Base-by-base conservation (phyloP, 495 filamentous ascomycete genomes). In the Extremus antarcticus region DNA sequence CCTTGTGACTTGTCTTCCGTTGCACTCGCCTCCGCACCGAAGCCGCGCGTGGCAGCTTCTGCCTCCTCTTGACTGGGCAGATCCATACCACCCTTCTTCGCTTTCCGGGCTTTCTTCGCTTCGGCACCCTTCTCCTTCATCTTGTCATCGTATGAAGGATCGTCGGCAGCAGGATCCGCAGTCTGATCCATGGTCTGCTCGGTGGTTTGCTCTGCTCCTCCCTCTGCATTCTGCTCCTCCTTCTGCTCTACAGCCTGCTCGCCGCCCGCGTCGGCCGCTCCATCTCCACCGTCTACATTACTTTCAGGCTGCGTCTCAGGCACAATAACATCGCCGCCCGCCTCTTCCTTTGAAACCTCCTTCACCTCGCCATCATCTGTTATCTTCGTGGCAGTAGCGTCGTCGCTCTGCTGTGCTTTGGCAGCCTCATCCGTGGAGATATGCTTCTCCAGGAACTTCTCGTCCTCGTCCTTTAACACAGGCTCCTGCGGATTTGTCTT, bases 391-490 rank as follows among this genome's bases (percentile, higher is more conserved):
- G 60, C 59, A 4, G 63, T 64, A 4, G 63, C 62, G 2, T 53
- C 49, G 35, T 61, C 24, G 9, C 3, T 24, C 32, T 19, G 25
- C 2, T 47, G 25, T 15, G 61, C 57, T 17, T 58, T 57, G 2
- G 65, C 47, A 11, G 65, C 51, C 23, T 62, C 58, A 25, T 66
- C 62, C 35, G 57, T 39, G 17, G 65, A 64, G 7, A 68, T 63
- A 3, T 71, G 62, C 29, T 61, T 57, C 23, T 66, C 39, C 50
- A 72, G 66, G 53, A 71, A 70, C 53, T 62, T 41, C 57, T 71
- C 64, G 49, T 72, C 70, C 35, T 67, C 68, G 20, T 66, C 64
- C 21, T 66, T 68, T 35, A 72, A 58, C 24, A 72, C 63, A 9
- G 67, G 68, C 50, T 52, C 60, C 19, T 50, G 55, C 46, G 53